phyloP scores from a whole-genome alignment of 768 basidiomycete species.

The Rhizopogon roseolus region DNA sequence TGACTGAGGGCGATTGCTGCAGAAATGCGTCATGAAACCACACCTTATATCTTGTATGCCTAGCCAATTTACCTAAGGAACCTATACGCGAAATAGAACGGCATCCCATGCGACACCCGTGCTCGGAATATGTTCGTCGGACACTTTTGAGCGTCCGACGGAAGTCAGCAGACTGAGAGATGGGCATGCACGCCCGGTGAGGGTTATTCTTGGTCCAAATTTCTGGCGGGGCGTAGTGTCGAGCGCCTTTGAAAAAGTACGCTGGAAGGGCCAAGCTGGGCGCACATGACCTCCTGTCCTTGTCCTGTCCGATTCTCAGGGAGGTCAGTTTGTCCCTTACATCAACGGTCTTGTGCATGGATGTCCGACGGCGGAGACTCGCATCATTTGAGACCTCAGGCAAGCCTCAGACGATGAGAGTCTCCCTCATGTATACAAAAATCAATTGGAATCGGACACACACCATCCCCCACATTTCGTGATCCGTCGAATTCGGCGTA shows the following conservation, averaged over 20 bases:
- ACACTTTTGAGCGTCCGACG: neutral
- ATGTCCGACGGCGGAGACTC: neutral
- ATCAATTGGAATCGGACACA: too few species aligned
- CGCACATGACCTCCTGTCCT: neutral
- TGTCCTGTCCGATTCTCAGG: neutral
- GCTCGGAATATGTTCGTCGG: neutral
- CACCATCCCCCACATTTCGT: too few species aligned
- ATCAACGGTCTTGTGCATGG: neutral
- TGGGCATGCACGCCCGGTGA: neutral
- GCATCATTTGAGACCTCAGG: too few species aligned
- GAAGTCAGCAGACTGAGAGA: conserved; percentile 4
- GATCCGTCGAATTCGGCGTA: too few species aligned
- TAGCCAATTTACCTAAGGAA: neutral
- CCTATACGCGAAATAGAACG: neutral
- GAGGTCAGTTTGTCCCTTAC: neutral
- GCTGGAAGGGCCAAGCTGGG: neutral
- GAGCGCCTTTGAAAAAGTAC: neutral
- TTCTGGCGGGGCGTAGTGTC: neutral
- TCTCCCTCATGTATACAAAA: neutral
- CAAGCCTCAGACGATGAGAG: neutral
- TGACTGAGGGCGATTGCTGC: neutral
- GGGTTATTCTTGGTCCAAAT: conserved; percentile 3
- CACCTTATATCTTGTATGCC: conserved; percentile 10
- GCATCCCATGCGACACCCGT: neutral
- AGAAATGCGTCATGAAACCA: neutral